Base-by-base conservation (phyloP, 306 rosid species). In the Lathyrus oleraceus region DNA sequence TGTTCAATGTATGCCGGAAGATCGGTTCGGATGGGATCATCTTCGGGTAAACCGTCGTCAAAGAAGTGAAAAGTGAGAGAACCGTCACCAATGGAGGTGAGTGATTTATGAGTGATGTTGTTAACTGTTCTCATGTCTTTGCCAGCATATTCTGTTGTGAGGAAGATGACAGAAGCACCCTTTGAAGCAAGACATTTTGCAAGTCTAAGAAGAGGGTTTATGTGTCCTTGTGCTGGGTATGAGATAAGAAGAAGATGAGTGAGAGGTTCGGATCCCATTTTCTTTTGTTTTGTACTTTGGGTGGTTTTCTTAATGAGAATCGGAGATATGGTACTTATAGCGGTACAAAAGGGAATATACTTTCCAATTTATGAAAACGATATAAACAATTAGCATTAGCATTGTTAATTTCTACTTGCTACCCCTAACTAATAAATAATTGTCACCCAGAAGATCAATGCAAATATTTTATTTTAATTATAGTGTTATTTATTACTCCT, bases 191-290 rank as follows among this genome's bases (percentile, higher is more conserved):
- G 80, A 10, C 70, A 82, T 64, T 87, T 87, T 20, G 76, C 96
- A 0, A 90, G 88, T 2, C 96, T 70, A 1, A 90, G 87, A 1
- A 87, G 64, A 25, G 96, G 96, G 78, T 90, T 90, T 5, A 90
- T 75, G 75, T 90, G 96, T n/a, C 96, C 96, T 58, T 90, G 96
- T 40, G 70, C 94, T 0, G 93, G 87, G 70, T 70, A 87, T 0
- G 89, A 87, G 10, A 90, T 76, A 10, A 90, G 70, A 57, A 90
- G 75, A 42, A 85, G 73, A 48, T 81, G 85, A 6, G 75, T 20
- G 0, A 44, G 75, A 43, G 83, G 3, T 36, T 61, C 8, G 14
- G 69, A 52, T 1, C 53, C 84, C 94, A 87, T 86, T 17, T 8
- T 53, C 5, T 12, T 51, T 25, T 27, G 17, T 49, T 11, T 45